A percentile compares a stretch with the other conserved stretches of the same genome.
Conservation (phyloP, 192 early-diverging fungal species). For the Chytriomyces sp. region DNA sequence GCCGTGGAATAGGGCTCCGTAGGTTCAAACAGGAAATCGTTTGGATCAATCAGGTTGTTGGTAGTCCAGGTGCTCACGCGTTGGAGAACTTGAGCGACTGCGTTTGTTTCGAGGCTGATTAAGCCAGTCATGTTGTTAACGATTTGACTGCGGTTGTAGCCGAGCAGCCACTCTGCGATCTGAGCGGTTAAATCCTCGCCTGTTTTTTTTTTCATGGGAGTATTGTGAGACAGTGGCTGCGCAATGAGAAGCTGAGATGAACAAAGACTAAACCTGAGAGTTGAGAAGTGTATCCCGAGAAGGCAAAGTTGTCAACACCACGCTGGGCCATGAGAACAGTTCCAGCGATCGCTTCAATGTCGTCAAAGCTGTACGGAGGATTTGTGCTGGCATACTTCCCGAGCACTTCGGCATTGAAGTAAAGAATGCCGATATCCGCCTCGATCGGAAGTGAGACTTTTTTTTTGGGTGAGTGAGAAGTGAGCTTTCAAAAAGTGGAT, state of each 20-base stretch:
- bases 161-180: constrained; percentile 42
- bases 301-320: constrained; percentile 35
- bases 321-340: constrained; percentile 30
- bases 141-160: constrained; percentile 20
- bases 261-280: constrained; percentile 31
- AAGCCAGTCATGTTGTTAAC: constrained; percentile 18
- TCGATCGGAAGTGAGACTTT: constrained; percentile 44
- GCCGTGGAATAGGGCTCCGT: not conserved
- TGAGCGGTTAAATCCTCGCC: constrained; percentile 39
- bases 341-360: constrained; percentile 41
- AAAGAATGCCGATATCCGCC: constrained; percentile 45
- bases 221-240: not conserved
- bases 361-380: constrained; percentile 40
- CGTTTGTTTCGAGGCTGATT: constrained; percentile 41
- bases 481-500: not conserved
- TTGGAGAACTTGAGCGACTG: constrained; percentile 36
- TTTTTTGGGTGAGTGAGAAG: not conserved
- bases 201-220: constrained; percentile 21
- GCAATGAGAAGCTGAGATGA: not conserved
- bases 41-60: constrained; percentile 39
- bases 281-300: constrained; percentile 42
- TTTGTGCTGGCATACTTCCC: constrained; percentile 18
- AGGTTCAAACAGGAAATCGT: constrained; percentile 18
- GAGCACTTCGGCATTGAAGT: constrained; percentile 48
- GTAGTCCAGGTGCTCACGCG: constrained; percentile 39